Conservation (phyloP, 176 grass and related monocot species). For the Eleusine coracana region DNA sequence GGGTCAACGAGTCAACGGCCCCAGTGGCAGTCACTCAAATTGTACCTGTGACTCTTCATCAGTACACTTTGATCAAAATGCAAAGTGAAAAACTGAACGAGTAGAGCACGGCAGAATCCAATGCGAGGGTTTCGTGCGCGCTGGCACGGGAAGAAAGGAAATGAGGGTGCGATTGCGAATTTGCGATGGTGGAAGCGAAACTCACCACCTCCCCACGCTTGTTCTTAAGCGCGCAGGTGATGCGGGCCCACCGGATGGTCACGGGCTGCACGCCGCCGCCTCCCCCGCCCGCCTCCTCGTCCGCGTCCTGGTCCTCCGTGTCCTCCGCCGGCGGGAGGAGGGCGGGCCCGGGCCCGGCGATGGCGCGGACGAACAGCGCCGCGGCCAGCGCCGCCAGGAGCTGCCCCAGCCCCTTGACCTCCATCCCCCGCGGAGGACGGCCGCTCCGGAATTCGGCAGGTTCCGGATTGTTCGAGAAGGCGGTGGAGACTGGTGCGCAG, state of each 20-base stretch:
- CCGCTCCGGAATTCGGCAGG: not conserved
- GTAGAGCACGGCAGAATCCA: not conserved
- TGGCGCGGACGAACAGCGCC: conserved; percentile 68
- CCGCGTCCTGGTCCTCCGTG: conserved; percentile 25
- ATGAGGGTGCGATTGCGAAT: not conserved
- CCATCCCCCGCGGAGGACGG: conserved; percentile 31
- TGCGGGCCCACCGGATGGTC: conserved; percentile 63
- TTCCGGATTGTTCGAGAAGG: not conserved
- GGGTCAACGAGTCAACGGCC: conserved; percentile 27
- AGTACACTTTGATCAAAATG: not conserved
- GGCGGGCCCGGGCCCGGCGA: conserved; percentile 61
- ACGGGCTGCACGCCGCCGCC: conserved; percentile 52
- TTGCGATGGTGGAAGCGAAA: not conserved
- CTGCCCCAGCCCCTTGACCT: conserved; percentile 56
- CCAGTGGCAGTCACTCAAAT: not conserved
- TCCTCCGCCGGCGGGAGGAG: conserved; percentile 49
- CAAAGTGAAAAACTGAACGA: not conserved
- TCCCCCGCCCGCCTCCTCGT: conserved; percentile 38
- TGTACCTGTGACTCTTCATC: not conserved
- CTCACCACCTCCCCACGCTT: conserved; percentile 72
- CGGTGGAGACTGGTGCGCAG: not conserved
- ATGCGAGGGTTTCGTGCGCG: conserved; percentile 9
- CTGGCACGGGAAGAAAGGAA: not conserved
- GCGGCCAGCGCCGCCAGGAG: conserved; percentile 80
- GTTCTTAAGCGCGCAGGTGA: conserved; percentile 83